A percentile compares a stretch with the other conserved stretches of the same genome.
Evolutionary conservation across 306 rosid species (phyloP).

Genomic region (Purshia tridentata): DNA sequence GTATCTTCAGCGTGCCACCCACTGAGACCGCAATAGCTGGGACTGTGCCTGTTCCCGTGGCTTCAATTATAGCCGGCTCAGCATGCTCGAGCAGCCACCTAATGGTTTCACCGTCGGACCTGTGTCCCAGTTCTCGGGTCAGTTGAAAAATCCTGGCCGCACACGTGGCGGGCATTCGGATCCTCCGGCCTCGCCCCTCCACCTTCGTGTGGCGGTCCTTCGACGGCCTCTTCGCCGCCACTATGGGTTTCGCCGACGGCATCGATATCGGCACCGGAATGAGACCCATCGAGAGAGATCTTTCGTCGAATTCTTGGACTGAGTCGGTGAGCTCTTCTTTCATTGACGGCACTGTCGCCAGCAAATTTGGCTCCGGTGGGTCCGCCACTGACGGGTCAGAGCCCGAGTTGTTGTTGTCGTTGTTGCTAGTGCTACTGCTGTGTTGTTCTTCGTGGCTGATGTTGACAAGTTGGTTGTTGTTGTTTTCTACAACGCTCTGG

Average conservation of each 20-base stretch:
- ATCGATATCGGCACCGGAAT: conserved; percentile 30
- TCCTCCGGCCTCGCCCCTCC: conserved; percentile 85
- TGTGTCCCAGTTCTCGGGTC: conserved; percentile 77
- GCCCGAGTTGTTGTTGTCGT: conserved; percentile 16
- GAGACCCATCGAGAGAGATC: conserved; percentile 33
- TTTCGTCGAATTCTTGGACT: conserved; percentile 33
- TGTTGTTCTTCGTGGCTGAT: neutral
- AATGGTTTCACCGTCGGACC: conserved; percentile 89
- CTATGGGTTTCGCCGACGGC: conserved; percentile 1
- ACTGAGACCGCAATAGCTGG: conserved; percentile 89
- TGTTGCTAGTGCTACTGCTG: conserved; percentile 11
- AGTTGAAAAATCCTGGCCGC: conserved; percentile 85
- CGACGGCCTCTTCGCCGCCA: conserved; percentile 38
- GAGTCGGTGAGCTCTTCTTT: conserved; percentile 51
- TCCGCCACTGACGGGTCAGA: conserved; percentile 24
- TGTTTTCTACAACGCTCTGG: conserved; percentile 19
- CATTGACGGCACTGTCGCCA: conserved; percentile 30
- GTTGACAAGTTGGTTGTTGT: conserved; percentile 15
- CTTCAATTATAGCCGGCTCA: conserved; percentile 66
- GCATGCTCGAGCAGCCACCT: conserved; percentile 81
- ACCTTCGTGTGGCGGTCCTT: conserved; percentile 91
- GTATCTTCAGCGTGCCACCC: conserved; percentile 71
- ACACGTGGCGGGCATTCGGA: conserved; percentile 81
- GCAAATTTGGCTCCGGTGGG: conserved; percentile 7
- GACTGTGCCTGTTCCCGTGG: conserved; percentile 80